Base-by-base conservation (phyloP, 2,329 filamentous ascomycete species). In the Talaromyces amestolkiae region DNA sequence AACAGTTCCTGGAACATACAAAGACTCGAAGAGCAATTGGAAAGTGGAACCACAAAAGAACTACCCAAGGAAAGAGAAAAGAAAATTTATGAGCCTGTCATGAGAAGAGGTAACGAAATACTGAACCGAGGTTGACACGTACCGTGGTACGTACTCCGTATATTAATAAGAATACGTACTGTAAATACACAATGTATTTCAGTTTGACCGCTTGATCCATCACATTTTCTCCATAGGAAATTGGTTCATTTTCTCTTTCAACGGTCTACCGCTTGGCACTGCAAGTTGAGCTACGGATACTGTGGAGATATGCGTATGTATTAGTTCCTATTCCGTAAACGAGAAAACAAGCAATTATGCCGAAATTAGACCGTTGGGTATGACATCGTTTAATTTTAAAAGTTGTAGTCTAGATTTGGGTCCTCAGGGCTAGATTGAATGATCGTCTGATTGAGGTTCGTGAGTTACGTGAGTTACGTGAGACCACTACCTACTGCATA, bases 351-450 rank as follows among this genome's bases (percentile, higher is more conserved):
- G 33, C 53, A 56, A 17, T 7, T 17, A 37, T 39, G n/a, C 31
- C 53, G 53, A 56, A 37, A 54, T 54, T 35, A 54, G 31, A 54
- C 31, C n/a, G 51, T 13, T 56, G 33, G 53, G 31, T 56, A 56
- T 37, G 53, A 37, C 53, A 56, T 56, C 53, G 33, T 56, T 56
- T 54, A 13, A 54, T 54, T n/a, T 54, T 33, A 35, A 35, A 31
- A 37, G 11, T 54, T 19, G n/a, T 15, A 35, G 37, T 56, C 33
- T 56, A 24, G 53, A 37, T 7, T 17, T 37, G 31, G 33, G 33
- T 35, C 53, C 17, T 22, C 17, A 54, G 47, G 17, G 31, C 51
- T 37, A 56, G 31, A 56, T 15, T 33, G 31, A 54, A 1, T 22
- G 51, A 54, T 54, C 51, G 51, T 35, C 51, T 13, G n/a, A 22